Percentiles rank a stretch among this genome's conserved stretches.
Evolutionary conservation across 371 early-diverging fungal species (phyloP).

Genomic region (Batrachochytrium dendrobatidis): DNA sequence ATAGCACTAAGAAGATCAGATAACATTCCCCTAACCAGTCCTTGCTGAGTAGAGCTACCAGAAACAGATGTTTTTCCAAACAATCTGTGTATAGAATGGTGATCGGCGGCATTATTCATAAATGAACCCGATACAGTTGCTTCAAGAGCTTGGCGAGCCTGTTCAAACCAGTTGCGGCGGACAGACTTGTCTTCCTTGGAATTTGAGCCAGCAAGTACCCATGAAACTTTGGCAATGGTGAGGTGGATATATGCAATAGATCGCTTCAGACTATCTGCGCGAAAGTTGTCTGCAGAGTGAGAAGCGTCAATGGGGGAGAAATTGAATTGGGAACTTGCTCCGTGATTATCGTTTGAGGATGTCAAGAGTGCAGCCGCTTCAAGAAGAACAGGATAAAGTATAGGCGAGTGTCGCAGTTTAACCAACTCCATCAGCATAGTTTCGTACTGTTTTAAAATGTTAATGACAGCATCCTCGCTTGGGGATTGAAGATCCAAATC

Average conservation of each 20-base stretch:
- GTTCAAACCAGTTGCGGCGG: background rate
- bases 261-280: background rate
- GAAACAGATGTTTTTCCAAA: too few relatives aligned
- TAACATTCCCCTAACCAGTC: background rate
- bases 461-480: background rate
- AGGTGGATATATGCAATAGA: background rate
- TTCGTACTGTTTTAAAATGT: background rate
- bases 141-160: background rate
- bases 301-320: conserved; percentile 18
- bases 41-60: too few relatives aligned
- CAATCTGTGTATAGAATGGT: background rate
- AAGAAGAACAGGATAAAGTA: conserved; percentile 3
- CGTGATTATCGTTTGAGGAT: background rate
- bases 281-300: conserved; percentile 11
- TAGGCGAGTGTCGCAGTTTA: background rate
- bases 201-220: conserved; percentile 18
- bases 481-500: background rate
- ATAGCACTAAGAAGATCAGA: background rate
- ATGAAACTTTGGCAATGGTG: conserved; percentile 25
- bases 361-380: too few relatives aligned
- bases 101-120: background rate
- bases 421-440: conserved; percentile 6
- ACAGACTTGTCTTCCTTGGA: background rate
- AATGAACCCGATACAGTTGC: background rate
- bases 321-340: conserved; percentile 10